Evolutionary conservation across 2,329 filamentous ascomycete species (phyloP), one percentile per base, ranked within the genome.

Genomic region (Diplocarpon mali): DNA sequence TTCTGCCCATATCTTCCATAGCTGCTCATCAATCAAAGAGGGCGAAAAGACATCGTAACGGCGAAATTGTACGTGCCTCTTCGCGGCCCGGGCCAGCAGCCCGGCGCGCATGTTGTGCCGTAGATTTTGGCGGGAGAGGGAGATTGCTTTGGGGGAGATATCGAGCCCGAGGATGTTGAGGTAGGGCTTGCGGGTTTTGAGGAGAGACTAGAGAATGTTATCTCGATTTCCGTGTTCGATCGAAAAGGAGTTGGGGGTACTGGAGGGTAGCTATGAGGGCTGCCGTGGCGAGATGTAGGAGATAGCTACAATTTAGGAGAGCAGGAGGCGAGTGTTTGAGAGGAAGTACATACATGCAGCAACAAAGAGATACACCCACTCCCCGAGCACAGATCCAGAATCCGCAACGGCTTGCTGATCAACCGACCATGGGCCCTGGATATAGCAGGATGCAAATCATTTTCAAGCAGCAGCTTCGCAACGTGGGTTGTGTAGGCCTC

Each of bases 351-450:
- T 32, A 32, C 30, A 50, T 83, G 76, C 6, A 95, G 70, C 2
- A 86, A 73, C 8, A 96, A 72, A 0, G 87, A 75, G 51, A 96
- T 94, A 65, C 90, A 95, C 4, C 92, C 92, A 5, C 85, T 86
- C 9, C 92, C 92, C 0, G 87, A 89, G 63, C 92, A 96, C 27
- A 95, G 69, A 62, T 98, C 92, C 8, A 95, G 63, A 34, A 96
- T 68, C 11, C 71, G 73, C 11, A 93, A 11, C 1, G 20, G 14
- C 20, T 12, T 16, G 3, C n/a, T 17, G 4, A 9, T 14, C 9
- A 5, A 4, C 20, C n/a, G 39, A 20, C 6, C 15, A 2, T 1
- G n/a, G 12, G 13, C 24, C 16, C 11, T 4, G 11, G 12, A 15
- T 31, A 8, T 8, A 15, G 5, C 34, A 4, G 34, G 15, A 35